phyloP scores from a whole-genome alignment of 768 basidiomycete species.

The Rickenella mellea region DNA sequence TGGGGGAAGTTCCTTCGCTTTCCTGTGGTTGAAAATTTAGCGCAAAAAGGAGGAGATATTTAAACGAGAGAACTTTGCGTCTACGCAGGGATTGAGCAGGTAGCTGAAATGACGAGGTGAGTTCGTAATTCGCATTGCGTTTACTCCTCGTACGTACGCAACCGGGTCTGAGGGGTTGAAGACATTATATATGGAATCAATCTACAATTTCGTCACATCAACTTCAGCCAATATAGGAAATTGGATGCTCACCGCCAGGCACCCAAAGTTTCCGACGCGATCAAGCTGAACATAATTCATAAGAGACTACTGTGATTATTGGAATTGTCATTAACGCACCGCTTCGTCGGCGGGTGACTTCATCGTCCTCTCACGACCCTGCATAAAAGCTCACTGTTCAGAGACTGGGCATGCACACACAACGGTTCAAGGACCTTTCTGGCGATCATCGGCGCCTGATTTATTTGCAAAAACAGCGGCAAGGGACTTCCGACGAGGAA shows the following conservation, averaged over 20 bases:
- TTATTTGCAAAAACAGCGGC: constrained; percentile 31
- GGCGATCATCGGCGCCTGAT: constrained; percentile 32
- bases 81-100: constrained; percentile 31
- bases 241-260: constrained; percentile 19
- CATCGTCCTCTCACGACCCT: constrained; percentile 28
- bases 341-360: constrained; percentile 32
- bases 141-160: constrained; percentile 17
- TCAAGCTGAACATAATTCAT: constrained; percentile 18
- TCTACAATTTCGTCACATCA: not conserved
- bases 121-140: not conserved
- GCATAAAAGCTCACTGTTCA: not conserved
- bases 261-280: constrained; percentile 30
- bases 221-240: not conserved
- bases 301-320: not conserved
- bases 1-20: constrained; percentile 13
- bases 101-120: constrained; percentile 15
- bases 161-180: constrained; percentile 32
- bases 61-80: constrained; percentile 14
- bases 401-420: not conserved
- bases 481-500: constrained; percentile 32
- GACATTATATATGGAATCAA: constrained; percentile 32
- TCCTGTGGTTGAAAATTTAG: constrained; percentile 11
- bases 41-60: constrained; percentile 14
- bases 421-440: constrained; percentile 15
- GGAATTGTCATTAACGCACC: constrained; percentile 11